Percentiles rank a stretch among this genome's conserved stretches.
These are phyloP conservation scores for Cephaloascus albidus DNA, from an alignment of 805 yeast species.

Conservation along the genomic window DNA sequence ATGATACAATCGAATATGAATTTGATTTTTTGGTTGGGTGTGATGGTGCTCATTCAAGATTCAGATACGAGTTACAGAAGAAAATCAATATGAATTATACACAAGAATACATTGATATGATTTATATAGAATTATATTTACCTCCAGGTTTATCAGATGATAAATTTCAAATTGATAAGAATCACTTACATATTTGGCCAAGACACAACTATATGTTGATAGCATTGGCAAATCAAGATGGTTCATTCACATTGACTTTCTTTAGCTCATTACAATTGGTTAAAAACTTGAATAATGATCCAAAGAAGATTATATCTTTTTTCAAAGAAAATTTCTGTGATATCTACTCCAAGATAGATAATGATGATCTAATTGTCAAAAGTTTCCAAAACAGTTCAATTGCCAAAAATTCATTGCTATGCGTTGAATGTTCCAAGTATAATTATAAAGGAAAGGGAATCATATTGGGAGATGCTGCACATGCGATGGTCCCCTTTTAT, in stretches of 20 bases:
- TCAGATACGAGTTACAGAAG: conserved; percentile 61
- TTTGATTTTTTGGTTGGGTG: conserved; percentile 69
- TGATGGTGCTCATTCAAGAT: conserved; percentile 77
- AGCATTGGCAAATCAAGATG: conserved; percentile 78
- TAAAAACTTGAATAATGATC: conserved; percentile 37
- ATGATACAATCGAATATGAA: conserved; percentile 10
- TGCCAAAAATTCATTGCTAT: conserved; percentile 61
- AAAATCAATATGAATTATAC: conserved; percentile 55
- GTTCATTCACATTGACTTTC: conserved; percentile 82
- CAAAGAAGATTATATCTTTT: conserved; percentile 40
- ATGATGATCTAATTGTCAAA: conserved; percentile 30
- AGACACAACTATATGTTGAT: conserved; percentile 79
- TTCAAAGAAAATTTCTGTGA: conserved; percentile 62
- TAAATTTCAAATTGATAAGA: conserved; percentile 51
- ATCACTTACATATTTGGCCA: conserved; percentile 92
- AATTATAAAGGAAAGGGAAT: conserved; percentile 53
- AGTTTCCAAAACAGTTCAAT: conserved; percentile 51
- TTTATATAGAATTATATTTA: conserved; percentile 72
- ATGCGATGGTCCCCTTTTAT: conserved; percentile 95
- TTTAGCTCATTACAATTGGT: conserved; percentile 73
- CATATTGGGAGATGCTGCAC: conserved; percentile 89
- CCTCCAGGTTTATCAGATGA: conserved; percentile 39
- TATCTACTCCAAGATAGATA: conserved; percentile 62
- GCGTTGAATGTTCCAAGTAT: conserved; percentile 62
- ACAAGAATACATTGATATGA: conserved; percentile 77